Evolutionary conservation across 148 eudicot genomes (phyloP).

Genomic region (Rhododendron molle): DNA sequence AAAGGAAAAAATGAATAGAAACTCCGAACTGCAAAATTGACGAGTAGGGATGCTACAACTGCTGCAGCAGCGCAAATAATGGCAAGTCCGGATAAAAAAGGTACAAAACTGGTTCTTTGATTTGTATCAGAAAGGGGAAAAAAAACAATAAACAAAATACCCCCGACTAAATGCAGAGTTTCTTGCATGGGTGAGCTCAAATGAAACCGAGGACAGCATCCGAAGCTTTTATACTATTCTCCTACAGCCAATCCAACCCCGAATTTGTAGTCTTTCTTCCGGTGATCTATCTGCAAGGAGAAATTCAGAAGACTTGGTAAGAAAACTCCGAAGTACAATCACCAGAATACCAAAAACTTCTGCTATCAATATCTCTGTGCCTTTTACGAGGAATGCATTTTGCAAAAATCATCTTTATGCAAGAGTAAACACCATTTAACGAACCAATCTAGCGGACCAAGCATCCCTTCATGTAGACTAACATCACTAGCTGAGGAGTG

Average conservation of each 20-base stretch:
- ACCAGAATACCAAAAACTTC: neutral
- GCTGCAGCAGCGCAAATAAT: neutral
- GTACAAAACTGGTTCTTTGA: slow-evolving; percentile 21
- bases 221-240: slow-evolving; percentile 19
- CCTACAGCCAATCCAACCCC: slow-evolving; percentile 38
- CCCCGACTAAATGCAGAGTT: neutral
- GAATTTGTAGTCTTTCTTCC: slow-evolving; percentile 36
- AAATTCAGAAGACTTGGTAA: neutral
- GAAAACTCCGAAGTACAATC: neutral
- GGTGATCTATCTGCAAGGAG: slow-evolving; percentile 32
- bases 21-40: slow-evolving; percentile 1
- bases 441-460: neutral
- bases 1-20: neutral
- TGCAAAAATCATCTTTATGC: neutral
- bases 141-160: neutral
- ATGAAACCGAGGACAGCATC: slow-evolving; percentile 10
- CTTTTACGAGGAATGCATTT: neutral
- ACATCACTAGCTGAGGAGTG: neutral
- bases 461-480: neutral
- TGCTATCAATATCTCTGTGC: neutral
- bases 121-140: neutral
- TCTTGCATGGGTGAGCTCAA: neutral
- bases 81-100: slow-evolving; percentile 3
- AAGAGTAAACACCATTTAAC: neutral
- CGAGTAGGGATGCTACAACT: slow-evolving; percentile 2